phyloP scores from a whole-genome alignment of 2,329 filamentous ascomycete species.

The Neocatenulostroma microsporum region DNA sequence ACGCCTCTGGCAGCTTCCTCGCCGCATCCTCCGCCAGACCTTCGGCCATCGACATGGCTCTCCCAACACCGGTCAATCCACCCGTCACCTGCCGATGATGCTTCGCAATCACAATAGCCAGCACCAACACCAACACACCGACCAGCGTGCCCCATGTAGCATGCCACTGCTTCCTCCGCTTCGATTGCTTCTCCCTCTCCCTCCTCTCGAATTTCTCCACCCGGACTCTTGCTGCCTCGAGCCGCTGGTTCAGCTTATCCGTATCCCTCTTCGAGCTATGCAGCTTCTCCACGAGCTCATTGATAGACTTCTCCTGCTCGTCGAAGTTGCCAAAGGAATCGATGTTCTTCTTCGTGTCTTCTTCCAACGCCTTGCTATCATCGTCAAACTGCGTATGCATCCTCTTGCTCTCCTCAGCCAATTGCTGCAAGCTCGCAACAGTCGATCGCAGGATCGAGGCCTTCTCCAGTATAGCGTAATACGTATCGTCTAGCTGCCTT shows the following conservation, averaged over 20 bases:
- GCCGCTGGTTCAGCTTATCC: slow-evolving; percentile 51
- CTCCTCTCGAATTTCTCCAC: slow-evolving; percentile 61
- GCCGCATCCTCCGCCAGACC: slow-evolving; percentile 17
- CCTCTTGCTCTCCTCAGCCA: slow-evolving; percentile 53
- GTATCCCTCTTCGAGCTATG: slow-evolving; percentile 53
- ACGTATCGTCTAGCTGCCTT: slow-evolving; percentile 62
- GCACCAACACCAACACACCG: slow-evolving; percentile 17
- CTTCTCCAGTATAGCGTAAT: slow-evolving; percentile 65
- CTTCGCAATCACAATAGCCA: slow-evolving; percentile 21
- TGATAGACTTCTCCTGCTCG: slow-evolving; percentile 56
- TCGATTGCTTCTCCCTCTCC: slow-evolving; percentile 61
- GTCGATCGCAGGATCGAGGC: slow-evolving; percentile 57
- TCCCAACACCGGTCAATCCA: slow-evolving; percentile 13
- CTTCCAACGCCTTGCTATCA: slow-evolving; percentile 52
- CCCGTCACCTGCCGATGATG: slow-evolving; percentile 16
- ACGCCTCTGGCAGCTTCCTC: slow-evolving; percentile 11
- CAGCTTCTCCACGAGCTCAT: slow-evolving; percentile 55
- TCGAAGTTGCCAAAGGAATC: slow-evolving; percentile 55
- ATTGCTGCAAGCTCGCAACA: slow-evolving; percentile 56
- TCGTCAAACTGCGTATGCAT: slow-evolving; percentile 43
- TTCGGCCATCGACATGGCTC: slow-evolving; percentile 11
- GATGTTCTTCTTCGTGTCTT: slow-evolving; percentile 55
- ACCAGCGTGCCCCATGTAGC: slow-evolving; percentile 21
- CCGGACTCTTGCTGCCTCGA: slow-evolving; percentile 55
- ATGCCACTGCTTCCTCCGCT: slow-evolving; percentile 33